Evolutionary conservation across 306 rosid genomes (phyloP).

Genomic region (Casuarina glauca): DNA sequence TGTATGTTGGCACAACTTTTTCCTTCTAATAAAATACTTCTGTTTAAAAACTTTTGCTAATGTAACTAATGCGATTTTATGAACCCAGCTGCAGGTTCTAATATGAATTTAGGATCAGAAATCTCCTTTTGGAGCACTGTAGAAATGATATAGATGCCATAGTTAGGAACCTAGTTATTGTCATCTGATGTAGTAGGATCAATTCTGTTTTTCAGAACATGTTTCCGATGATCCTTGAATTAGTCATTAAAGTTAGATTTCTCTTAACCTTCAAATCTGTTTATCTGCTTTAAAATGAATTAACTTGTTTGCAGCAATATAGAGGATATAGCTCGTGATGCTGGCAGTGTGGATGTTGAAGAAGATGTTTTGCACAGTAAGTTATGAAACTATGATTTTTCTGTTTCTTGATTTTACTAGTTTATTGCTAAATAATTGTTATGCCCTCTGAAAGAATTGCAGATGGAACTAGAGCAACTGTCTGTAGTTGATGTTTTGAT

Average conservation of each 20-base stretch:
- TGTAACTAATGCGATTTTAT: not conserved
- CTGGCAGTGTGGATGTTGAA: slow-evolving; percentile 87
- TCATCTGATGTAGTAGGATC: slow-evolving; percentile 9
- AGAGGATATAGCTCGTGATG: slow-evolving; percentile 90
- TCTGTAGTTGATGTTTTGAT: slow-evolving; percentile 51
- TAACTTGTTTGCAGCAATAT: slow-evolving; percentile 70
- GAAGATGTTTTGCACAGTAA: slow-evolving; percentile 79
- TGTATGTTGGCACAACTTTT: not conserved
- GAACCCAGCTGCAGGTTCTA: not conserved
- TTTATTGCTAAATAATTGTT: slow-evolving; percentile 32
- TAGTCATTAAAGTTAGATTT: slow-evolving; percentile 11
- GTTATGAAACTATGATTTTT: slow-evolving; percentile 40
- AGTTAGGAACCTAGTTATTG: not conserved
- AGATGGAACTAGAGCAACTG: slow-evolving; percentile 72
- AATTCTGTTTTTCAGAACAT: slow-evolving; percentile 4
- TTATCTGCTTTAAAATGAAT: slow-evolving; percentile 19
- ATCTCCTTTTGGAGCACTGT: not conserved
- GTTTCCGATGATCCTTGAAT: not conserved
- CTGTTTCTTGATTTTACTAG: slow-evolving; percentile 12
- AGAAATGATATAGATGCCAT: not conserved
- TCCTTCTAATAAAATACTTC: not conserved
- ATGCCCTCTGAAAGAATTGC: slow-evolving; percentile 60
- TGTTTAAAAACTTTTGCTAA: not conserved
- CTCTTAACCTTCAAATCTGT: not conserved
- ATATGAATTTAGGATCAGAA: not conserved